phyloP scores from a whole-genome alignment of 176 grass and related monocot species.

The Ananas comosus region DNA sequence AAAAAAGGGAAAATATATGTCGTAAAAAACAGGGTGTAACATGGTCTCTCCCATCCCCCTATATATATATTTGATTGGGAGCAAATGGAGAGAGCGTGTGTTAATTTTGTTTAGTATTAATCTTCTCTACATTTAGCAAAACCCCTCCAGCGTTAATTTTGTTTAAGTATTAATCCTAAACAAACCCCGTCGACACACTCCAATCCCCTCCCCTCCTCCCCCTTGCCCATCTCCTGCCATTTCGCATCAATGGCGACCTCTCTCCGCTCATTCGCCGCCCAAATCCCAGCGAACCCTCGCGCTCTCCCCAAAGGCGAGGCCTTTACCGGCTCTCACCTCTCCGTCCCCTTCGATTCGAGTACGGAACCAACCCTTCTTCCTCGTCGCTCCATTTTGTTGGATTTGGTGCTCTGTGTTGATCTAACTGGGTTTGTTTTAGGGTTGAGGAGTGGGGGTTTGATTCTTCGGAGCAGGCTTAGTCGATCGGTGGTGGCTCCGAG shows the following conservation, averaged over 20 bases:
- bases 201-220: not conserved
- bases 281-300: not conserved
- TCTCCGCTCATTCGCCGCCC: not conserved
- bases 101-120: too few species aligned
- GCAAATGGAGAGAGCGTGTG: too few species aligned
- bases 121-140: too few species aligned
- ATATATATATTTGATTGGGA: too few species aligned
- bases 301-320: not conserved
- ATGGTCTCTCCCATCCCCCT: too few species aligned
- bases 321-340: not conserved
- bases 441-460: slow-evolving; percentile 1
- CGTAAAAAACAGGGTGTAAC: too few species aligned
- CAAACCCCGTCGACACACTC: not conserved
- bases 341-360: not conserved
- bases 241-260: not conserved
- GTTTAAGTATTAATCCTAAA: not conserved
- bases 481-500: too few species aligned
- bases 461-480: not conserved
- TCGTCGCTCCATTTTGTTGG: not conserved
- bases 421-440: not conserved
- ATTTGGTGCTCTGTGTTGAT: not conserved
- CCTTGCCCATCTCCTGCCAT: not conserved
- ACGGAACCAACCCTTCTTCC: not conserved
- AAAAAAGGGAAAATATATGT: too few species aligned
- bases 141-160: not conserved